phyloP scores from a whole-genome alignment of 2,329 filamentous ascomycete species.

The Pseudogymnoascus sp. region DNA sequence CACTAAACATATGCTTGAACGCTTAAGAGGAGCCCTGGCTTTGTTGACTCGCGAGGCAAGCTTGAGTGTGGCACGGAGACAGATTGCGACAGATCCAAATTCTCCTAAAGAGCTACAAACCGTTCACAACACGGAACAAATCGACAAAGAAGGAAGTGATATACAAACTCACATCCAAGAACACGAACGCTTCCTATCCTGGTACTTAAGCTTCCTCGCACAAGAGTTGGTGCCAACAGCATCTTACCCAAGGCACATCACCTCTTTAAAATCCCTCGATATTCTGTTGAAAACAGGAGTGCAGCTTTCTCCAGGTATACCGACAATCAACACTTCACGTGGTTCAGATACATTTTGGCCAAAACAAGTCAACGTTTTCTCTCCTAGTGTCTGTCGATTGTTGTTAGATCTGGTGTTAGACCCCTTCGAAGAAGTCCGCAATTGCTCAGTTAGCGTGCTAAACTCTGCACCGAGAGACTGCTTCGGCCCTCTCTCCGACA shows the following conservation, averaged over 20 bases:
- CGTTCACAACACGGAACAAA: neutral
- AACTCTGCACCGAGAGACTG: slow-evolving; percentile 39
- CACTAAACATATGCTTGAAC: slow-evolving; percentile 68
- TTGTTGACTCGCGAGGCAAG: slow-evolving; percentile 39
- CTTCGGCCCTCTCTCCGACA: slow-evolving; percentile 12
- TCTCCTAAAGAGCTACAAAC: slow-evolving; percentile 17
- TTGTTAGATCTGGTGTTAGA: slow-evolving; percentile 77
- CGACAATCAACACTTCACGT: neutral
- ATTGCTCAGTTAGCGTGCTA: slow-evolving; percentile 45
- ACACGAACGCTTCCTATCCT: slow-evolving; percentile 60
- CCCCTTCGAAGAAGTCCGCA: slow-evolving; percentile 86
- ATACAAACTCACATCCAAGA: slow-evolving; percentile 33
- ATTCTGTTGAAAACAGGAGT: slow-evolving; percentile 48
- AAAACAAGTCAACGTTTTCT: slow-evolving; percentile 28
- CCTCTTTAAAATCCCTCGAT: slow-evolving; percentile 63
- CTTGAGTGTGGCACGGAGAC: slow-evolving; percentile 6
- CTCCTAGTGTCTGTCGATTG: slow-evolving; percentile 49
- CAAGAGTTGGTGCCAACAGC: slow-evolving; percentile 70
- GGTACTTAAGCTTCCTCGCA: slow-evolving; percentile 67
- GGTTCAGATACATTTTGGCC: slow-evolving; percentile 9
- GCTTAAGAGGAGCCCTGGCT: slow-evolving; percentile 61
- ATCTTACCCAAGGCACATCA: slow-evolving; percentile 85
- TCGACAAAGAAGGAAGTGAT: slow-evolving; percentile 1
- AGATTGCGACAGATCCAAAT: slow-evolving; percentile 19
- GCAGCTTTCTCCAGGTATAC: slow-evolving; percentile 26